These are phyloP conservation scores for Colletotrichum sp. DNA, from an alignment of 2,329 filamentous ascomycete genomes.

Conservation along the genomic window DNA sequence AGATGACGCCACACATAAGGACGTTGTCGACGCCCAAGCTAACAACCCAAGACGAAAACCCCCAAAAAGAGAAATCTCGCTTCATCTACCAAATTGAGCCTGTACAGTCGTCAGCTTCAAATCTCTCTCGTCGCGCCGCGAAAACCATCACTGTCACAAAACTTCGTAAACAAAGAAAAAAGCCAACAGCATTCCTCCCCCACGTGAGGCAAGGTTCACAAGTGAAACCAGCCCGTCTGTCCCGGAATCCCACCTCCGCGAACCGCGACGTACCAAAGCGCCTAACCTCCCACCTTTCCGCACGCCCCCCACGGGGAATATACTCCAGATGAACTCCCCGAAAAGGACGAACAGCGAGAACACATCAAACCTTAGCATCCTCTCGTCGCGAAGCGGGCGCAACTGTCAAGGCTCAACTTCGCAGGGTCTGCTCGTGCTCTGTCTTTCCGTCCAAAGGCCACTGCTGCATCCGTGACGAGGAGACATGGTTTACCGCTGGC, in stretches of 20 bases:
- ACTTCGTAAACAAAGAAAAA: neutral
- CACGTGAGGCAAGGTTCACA: neutral
- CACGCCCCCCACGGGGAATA: neutral
- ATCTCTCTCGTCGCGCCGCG: neutral
- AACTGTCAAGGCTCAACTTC: neutral
- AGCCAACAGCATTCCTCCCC: neutral
- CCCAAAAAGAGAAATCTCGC: neutral
- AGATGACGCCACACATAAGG: neutral
- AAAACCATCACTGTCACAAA: neutral
- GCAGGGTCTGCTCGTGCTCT: neutral
- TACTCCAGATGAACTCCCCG: neutral
- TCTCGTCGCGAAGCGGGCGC: neutral
- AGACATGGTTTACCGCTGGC: neutral
- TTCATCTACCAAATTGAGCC: neutral
- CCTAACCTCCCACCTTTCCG: neutral
- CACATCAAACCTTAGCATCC: neutral
- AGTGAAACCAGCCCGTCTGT: slow-evolving; percentile 10
- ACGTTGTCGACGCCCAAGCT: neutral
- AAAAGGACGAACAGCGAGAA: neutral
- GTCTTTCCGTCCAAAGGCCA: neutral
- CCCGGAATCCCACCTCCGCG: slow-evolving; percentile 8
- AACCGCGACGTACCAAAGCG: slow-evolving; percentile 6
- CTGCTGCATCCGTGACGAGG: neutral
- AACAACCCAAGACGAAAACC: neutral
- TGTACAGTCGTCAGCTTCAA: neutral